Base-by-base conservation (phyloP, 192 early-diverging fungal species). In the Rhizophagus sp. region DNA sequence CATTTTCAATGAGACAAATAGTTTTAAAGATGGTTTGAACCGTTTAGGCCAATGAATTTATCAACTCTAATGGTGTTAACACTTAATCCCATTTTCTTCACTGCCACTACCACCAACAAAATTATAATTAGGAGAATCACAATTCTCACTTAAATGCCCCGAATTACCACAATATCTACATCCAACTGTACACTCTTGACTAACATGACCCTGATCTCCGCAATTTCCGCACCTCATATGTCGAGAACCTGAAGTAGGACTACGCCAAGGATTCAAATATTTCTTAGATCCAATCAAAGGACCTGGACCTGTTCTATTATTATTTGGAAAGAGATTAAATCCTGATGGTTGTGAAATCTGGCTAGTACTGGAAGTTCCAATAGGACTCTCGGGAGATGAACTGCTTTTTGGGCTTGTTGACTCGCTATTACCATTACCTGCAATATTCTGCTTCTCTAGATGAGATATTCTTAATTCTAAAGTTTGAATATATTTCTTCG, bases 161-260 rank as follows among this genome's bases (percentile, higher is more conserved):
- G 65, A 68, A 30, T 78, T 52, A 50, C 81, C 84, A 39, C 84
- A 85, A 75, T 85, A 85, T 33, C 84, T 73, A 75, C 84, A 85
- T 19, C 84, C 84, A 3, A 77, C 79, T 41, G 79, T 81, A 70
- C 88, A 88, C 6, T 84, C 84, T 25, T 83, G 62, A 66, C 88
- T 89, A 27, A 76, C 61, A 72, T 89, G 88, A 8, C 87, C 85
- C 52, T 81, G 41, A 65, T 85, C 84, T 13, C 85, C 88, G 65
- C 88, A 89, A 62, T 89, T 88, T 27, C 88, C 88, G 33, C 87
- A 89, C 4, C 87, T 79, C 0, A 89, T 78, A 33, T 25, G 44
- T 75, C 61, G 82, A 80, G 69, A 73, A 76, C 67, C 79, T 72
- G 64, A 81, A 77, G 77, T 77, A 81, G 66, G 81, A 79, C 19